Evolutionary conservation across 2,329 filamentous ascomycete species (phyloP).

Genomic region (Stromatinia cepivora): DNA sequence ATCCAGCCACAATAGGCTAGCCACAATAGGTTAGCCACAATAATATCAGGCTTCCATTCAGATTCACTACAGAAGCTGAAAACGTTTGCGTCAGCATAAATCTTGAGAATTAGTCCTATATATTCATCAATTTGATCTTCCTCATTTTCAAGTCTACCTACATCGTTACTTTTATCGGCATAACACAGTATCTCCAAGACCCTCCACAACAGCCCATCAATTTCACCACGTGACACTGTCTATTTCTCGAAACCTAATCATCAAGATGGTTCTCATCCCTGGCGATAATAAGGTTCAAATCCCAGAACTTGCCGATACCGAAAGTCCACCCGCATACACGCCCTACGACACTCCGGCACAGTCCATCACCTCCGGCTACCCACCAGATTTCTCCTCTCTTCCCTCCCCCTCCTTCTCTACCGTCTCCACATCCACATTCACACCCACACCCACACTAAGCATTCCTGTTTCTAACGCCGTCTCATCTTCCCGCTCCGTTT

Average conservation of each 20-base stretch:
- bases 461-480: conserved; percentile 29
- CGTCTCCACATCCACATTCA: background rate
- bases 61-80: background rate
- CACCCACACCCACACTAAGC: background rate
- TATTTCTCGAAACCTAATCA: background rate
- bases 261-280: conserved; percentile 27
- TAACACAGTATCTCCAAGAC: background rate
- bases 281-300: conserved; percentile 25
- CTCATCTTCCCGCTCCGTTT: conserved; percentile 24
- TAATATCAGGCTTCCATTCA: background rate
- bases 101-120: background rate
- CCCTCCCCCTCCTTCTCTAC: background rate
- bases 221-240: background rate
- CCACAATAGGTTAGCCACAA: conserved; percentile 14
- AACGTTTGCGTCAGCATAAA: conserved; percentile 17
- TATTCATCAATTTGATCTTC: background rate
- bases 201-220: too few species aligned
- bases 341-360: conserved; percentile 14
- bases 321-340: conserved; percentile 9
- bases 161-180: background rate
- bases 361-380: background rate
- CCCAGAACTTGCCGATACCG: conserved; percentile 8
- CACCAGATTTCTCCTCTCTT: conserved; percentile 15
- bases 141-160: background rate
- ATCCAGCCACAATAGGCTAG: background rate